These are phyloP conservation scores for Fragaria vesca DNA, from an alignment of 306 rosid species.

Conservation along the genomic window DNA sequence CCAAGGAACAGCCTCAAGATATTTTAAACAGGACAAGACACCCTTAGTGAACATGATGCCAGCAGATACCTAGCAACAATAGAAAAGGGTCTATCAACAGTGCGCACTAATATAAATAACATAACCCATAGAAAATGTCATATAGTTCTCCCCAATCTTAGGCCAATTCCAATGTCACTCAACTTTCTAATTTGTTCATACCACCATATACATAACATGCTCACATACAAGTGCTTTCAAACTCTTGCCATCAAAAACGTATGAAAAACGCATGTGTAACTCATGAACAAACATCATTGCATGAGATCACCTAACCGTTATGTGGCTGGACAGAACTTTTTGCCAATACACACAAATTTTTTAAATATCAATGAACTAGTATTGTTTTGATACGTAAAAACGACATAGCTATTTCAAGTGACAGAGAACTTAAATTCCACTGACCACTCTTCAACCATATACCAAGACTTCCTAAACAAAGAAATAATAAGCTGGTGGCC, in stretches of 20 bases:
- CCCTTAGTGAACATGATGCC: slow-evolving; percentile 76
- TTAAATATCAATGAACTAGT: not conserved
- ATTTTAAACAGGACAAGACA: slow-evolving; percentile 66
- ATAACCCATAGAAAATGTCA: not conserved
- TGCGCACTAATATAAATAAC: not conserved
- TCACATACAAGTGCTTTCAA: not conserved
- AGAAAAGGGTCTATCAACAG: slow-evolving; percentile 19
- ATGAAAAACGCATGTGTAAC: not conserved
- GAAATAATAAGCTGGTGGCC: too few species aligned
- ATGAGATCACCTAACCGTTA: not conserved
- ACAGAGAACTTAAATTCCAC: too few species aligned
- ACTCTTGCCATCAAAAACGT: not conserved
- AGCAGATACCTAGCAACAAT: slow-evolving; percentile 59
- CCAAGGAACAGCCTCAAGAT: slow-evolving; percentile 94
- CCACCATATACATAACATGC: not conserved
- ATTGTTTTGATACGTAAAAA: not conserved
- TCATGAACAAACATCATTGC: not conserved
- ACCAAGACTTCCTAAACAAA: too few species aligned
- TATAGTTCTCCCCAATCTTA: not conserved
- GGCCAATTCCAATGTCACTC: not conserved
- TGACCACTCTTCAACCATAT: too few species aligned
- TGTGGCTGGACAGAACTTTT: not conserved
- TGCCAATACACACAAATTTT: not conserved
- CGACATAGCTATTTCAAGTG: too few species aligned
- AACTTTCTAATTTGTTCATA: not conserved